Percentiles rank a stretch among this genome's conserved stretches.
These are phyloP conservation scores for Vaccinium corymbosum DNA, from an alignment of 148 eudicot genomes.

Conservation along the genomic window DNA sequence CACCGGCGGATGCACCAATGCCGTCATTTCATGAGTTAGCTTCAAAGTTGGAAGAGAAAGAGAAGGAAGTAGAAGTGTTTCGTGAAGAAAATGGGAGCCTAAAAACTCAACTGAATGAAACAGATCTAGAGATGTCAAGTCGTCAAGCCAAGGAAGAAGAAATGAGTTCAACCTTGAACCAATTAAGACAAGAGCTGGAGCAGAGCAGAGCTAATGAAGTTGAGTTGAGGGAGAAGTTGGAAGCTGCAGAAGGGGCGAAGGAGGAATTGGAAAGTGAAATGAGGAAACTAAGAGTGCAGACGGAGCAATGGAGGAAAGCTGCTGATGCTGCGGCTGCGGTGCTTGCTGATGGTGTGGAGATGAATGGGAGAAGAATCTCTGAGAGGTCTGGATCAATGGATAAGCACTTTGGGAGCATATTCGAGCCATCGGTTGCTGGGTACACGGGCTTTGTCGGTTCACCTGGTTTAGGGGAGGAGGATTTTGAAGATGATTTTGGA, in stretches of 20 bases:
- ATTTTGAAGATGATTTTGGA: slow-evolving; percentile 54
- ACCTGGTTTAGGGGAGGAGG: slow-evolving; percentile 53
- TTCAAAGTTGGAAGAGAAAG: slow-evolving; percentile 35
- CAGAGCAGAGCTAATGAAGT: slow-evolving; percentile 32
- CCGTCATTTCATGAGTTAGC: slow-evolving; percentile 37
- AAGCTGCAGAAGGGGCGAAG: slow-evolving; percentile 40
- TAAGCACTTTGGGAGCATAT: slow-evolving; percentile 48
- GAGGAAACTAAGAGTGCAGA: slow-evolving; percentile 83
- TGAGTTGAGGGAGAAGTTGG: slow-evolving; percentile 42
- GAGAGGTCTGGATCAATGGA: slow-evolving; percentile 88
- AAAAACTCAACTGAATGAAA: slow-evolving; percentile 47
- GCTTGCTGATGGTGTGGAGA: slow-evolving; percentile 55
- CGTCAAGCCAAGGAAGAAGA: slow-evolving; percentile 42
- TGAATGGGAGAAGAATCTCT: slow-evolving; percentile 46
- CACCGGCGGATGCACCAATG: slow-evolving; percentile 23
- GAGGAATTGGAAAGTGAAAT: slow-evolving; percentile 66
- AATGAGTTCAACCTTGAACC: slow-evolving; percentile 26
- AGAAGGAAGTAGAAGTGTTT: slow-evolving; percentile 34
- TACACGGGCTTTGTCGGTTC: slow-evolving; percentile 52
- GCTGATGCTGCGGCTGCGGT: slow-evolving; percentile 87
- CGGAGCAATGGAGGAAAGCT: slow-evolving; percentile 98
- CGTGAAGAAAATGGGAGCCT: slow-evolving; percentile 46
- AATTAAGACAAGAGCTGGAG: slow-evolving; percentile 42
- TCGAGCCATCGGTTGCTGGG: slow-evolving; percentile 36
- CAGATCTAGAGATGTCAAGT: slow-evolving; percentile 26